Percentiles rank a stretch among this genome's conserved stretches.
phyloP scores from a whole-genome alignment of 495 filamentous ascomycete species.

The Penicillium parvum region DNA sequence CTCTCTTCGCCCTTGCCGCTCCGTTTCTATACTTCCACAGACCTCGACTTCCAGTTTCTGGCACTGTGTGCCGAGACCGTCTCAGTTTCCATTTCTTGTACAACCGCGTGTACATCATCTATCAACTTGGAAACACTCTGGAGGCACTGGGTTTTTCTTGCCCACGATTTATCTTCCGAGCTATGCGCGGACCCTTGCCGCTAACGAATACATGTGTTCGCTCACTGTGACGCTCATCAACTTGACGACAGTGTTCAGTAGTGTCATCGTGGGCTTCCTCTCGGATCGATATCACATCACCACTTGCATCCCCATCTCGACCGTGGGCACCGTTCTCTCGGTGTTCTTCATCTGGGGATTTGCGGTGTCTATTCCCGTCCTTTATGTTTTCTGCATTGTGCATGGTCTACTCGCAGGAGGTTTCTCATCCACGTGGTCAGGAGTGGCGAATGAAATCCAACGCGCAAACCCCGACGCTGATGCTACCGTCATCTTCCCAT shows the following conservation, averaged over 20 bases:
- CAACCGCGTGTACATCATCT: slow-evolving; percentile 42
- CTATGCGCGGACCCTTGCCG: slow-evolving; percentile 38
- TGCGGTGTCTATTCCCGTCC: slow-evolving; percentile 5
- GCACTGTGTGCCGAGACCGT: slow-evolving; percentile 15
- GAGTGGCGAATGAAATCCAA: slow-evolving; percentile 49
- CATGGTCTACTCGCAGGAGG: slow-evolving; percentile 63
- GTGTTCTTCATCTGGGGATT: slow-evolving; percentile 65
- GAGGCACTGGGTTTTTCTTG: slow-evolving; percentile 50
- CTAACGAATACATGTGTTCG: slow-evolving; percentile 30
- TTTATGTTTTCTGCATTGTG: slow-evolving; percentile 50
- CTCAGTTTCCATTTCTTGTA: slow-evolving; percentile 40
- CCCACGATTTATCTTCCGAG: slow-evolving; percentile 31
- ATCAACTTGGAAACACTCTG: slow-evolving; percentile 49
- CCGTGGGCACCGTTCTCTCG: slow-evolving; percentile 48
- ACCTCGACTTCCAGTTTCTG: slow-evolving; percentile 40
- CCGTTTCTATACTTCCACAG: slow-evolving; percentile 53
- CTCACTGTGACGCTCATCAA: slow-evolving; percentile 50
- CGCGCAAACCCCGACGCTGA: slow-evolving; percentile 34
- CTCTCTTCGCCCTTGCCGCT: slow-evolving; percentile 41
- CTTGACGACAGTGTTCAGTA: slow-evolving; percentile 47
- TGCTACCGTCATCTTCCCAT: slow-evolving; percentile 53
- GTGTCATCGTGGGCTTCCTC: slow-evolving; percentile 51
- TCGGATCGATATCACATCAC: slow-evolving; percentile 54
- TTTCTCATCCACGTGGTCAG: slow-evolving; percentile 52
- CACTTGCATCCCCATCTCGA: slow-evolving; percentile 49